These are phyloP conservation scores for Botrytis aclada DNA, from an alignment of 2,329 filamentous ascomycete genomes.

Conservation along the genomic window DNA sequence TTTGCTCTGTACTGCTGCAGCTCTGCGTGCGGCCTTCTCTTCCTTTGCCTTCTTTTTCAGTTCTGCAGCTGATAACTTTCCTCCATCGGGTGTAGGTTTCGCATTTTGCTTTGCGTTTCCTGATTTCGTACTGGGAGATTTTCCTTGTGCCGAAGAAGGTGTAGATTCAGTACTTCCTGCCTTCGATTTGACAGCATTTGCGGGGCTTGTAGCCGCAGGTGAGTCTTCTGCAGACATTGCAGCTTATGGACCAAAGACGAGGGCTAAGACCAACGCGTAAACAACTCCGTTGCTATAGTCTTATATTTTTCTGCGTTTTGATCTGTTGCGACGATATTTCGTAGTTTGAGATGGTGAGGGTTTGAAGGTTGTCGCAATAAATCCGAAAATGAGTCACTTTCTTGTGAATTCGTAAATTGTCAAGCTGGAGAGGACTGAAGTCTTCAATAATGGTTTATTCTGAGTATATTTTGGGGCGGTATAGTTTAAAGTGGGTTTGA, in stretches of 20 bases:
- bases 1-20: conserved; percentile 59
- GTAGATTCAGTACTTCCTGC: conserved; percentile 5
- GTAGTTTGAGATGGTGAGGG: conserved; percentile 1
- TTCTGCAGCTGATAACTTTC: conserved; percentile 56
- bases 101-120: conserved; percentile 20
- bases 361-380: conserved; percentile 1
- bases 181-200: conserved; percentile 8
- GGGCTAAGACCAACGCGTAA: conserved; percentile 3
- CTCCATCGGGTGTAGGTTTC: conserved; percentile 29
- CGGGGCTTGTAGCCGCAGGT: conserved; percentile 20
- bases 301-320: background rate
- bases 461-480: background rate
- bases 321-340: background rate
- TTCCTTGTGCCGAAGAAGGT: conserved; percentile 18
- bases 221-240: conserved; percentile 28
- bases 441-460: background rate
- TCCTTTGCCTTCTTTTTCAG: conserved; percentile 87
- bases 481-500: background rate
- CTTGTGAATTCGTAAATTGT: background rate
- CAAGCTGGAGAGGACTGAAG: background rate
- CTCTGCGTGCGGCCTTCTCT: conserved; percentile 84
- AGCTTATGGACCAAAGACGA: conserved; percentile 7
- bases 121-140: conserved; percentile 20
- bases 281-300: background rate
- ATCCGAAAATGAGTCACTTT: conserved; percentile 19